Conservation (phyloP, 2,329 filamentous ascomycete species). For the Helminthosporium solani region DNA sequence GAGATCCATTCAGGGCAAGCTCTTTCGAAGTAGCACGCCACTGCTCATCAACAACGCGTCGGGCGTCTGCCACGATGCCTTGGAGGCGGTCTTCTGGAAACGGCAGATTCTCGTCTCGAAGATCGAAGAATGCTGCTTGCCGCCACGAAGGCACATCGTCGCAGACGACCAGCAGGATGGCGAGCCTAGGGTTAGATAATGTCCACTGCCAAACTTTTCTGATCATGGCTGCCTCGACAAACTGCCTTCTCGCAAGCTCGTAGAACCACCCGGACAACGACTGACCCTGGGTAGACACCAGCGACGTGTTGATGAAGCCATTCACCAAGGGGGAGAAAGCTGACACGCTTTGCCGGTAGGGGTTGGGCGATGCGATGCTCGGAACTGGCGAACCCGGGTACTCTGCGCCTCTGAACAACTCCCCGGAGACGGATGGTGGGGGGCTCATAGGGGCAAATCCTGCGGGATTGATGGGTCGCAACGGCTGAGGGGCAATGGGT, state of each 20-base stretch:
- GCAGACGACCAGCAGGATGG: slow-evolving; percentile 41
- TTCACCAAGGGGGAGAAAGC: slow-evolving; percentile 35
- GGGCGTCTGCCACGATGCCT: slow-evolving; percentile 41
- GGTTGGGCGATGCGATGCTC: slow-evolving; percentile 36
- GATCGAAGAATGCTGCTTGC: slow-evolving; percentile 40
- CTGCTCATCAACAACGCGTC: slow-evolving; percentile 42
- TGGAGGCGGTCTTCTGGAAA: slow-evolving; percentile 41
- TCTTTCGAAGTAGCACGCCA: slow-evolving; percentile 45
- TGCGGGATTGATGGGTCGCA: slow-evolving; percentile 35
- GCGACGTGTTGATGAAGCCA: slow-evolving; percentile 39
- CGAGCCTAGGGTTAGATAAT: slow-evolving; percentile 40
- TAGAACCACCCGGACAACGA: slow-evolving; percentile 42
- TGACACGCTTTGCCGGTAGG: slow-evolving; percentile 33
- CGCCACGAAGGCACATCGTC: slow-evolving; percentile 44
- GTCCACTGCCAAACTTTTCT: slow-evolving; percentile 46
- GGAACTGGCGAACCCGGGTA: slow-evolving; percentile 31
- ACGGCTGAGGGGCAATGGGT: slow-evolving; percentile 40
- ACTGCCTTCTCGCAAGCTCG: slow-evolving; percentile 38
- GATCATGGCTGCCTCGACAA: slow-evolving; percentile 35
- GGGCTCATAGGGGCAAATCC: slow-evolving; percentile 40
- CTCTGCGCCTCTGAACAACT: slow-evolving; percentile 30
- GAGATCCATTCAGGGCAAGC: slow-evolving; percentile 37
- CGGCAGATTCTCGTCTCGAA: slow-evolving; percentile 41
- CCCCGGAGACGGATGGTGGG: slow-evolving; percentile 28
- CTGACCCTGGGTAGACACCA: slow-evolving; percentile 39